phyloP scores from a whole-genome alignment of 2,329 filamentous ascomycete species.

The Aspergillus spinulosporus region DNA sequence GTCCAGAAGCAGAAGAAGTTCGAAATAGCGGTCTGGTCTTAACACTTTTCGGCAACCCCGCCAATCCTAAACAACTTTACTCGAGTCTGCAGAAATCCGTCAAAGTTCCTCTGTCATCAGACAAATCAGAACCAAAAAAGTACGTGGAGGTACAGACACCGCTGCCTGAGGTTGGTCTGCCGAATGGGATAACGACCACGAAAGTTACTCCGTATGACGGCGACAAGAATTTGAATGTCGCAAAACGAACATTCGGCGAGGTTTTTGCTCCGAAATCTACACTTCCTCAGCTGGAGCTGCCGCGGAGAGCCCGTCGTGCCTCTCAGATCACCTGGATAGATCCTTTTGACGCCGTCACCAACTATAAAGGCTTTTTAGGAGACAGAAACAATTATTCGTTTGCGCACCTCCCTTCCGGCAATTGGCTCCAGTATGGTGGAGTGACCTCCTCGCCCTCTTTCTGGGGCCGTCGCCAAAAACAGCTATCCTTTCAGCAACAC shows the following conservation, averaged over 20 bases:
- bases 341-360: constrained; percentile 41
- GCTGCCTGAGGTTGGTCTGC: constrained; percentile 66
- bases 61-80: constrained; percentile 75
- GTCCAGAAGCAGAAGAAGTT: constrained; percentile 41
- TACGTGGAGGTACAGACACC: constrained; percentile 47
- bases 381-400: constrained; percentile 45
- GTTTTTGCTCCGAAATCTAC: constrained; percentile 45
- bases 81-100: constrained; percentile 70
- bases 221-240: constrained; percentile 30
- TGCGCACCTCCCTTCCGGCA: constrained; percentile 40
- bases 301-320: constrained; percentile 39
- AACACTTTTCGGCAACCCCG: constrained; percentile 74
- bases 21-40: constrained; percentile 62
- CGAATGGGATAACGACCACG: constrained; percentile 71
- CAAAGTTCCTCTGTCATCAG: constrained; percentile 35
- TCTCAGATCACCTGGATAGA: constrained; percentile 42
- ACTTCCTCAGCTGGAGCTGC: constrained; percentile 42
- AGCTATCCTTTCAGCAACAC: constrained; percentile 23
- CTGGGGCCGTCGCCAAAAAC: constrained; percentile 41
- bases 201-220: constrained; percentile 59
- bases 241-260: constrained; percentile 46
- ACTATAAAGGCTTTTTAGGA: constrained; percentile 35
- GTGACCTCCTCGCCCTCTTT: constrained; percentile 40
- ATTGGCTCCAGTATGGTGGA: constrained; percentile 48
- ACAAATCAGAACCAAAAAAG: constrained; percentile 38